Evolutionary conservation across 768 basidiomycete species (phyloP).

Genomic region (Russula vinacea): DNA sequence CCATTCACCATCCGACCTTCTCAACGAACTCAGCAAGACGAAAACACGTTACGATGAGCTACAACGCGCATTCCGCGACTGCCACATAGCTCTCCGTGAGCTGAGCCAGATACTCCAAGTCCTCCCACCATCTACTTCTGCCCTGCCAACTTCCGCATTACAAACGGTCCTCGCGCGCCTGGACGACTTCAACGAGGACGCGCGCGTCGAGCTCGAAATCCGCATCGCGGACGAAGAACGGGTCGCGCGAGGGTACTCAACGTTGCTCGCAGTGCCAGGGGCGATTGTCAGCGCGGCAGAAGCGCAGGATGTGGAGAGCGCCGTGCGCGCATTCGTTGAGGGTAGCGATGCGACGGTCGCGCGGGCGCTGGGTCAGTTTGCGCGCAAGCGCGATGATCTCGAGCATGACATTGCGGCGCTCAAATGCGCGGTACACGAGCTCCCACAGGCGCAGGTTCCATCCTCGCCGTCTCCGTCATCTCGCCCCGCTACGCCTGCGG

Average conservation of each 20-base stretch:
- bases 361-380: constrained; percentile 49
- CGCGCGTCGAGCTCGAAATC: constrained; percentile 80
- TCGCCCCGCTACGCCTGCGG: constrained; percentile 20
- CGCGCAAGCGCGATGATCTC: constrained; percentile 64
- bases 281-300: constrained; percentile 38
- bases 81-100: constrained; percentile 61
- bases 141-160: constrained; percentile 38
- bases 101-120: constrained; percentile 43
- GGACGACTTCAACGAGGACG: constrained; percentile 73
- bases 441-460: constrained; percentile 16
- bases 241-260: constrained; percentile 61
- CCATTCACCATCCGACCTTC: constrained; percentile 36
- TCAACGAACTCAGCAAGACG: constrained; percentile 45
- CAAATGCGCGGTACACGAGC: constrained; percentile 56
- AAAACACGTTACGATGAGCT: constrained; percentile 57
- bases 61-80: constrained; percentile 64
- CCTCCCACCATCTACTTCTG: constrained; percentile 27
- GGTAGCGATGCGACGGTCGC: constrained; percentile 50
- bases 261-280: constrained; percentile 58
- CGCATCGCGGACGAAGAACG: constrained; percentile 69
- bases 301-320: constrained; percentile 44
- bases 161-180: constrained; percentile 56
- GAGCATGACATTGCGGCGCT: constrained; percentile 72
- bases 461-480: neutral
- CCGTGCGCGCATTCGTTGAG: constrained; percentile 55